Evolutionary conservation across 2,329 filamentous ascomycete genomes (phyloP).

Genomic region (Hypoxylon sp.): DNA sequence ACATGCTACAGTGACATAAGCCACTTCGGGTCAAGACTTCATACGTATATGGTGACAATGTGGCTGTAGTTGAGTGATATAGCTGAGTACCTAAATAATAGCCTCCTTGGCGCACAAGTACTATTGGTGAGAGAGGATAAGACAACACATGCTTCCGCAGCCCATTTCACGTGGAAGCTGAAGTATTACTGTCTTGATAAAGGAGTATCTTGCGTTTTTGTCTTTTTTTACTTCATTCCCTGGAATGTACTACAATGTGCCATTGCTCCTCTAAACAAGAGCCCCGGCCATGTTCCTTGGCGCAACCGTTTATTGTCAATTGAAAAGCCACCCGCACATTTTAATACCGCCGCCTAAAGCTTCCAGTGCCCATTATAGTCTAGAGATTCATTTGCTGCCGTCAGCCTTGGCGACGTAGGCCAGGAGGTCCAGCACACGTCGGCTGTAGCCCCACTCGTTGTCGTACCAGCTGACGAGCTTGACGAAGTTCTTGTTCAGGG

Average conservation of each 20-base stretch:
- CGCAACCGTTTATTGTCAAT: conserved; percentile 7
- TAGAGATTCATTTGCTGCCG: conserved; percentile 56
- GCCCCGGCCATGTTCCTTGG: conserved; percentile 23
- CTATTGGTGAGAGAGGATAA: no score
- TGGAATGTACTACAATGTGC: conserved; percentile 25
- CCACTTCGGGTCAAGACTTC: not conserved
- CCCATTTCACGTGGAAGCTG: not conserved
- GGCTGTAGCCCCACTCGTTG: conserved; percentile 99
- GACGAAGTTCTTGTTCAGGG: conserved; percentile 97
- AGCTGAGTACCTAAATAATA: no score
- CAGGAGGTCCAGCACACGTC: conserved; percentile 86
- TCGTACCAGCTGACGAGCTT: conserved; percentile 99
- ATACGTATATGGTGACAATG: not conserved
- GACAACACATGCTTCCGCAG: not conserved
- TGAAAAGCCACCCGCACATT: conserved; percentile 27
- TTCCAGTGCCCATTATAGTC: conserved; percentile 39
- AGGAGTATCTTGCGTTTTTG: conserved; percentile 14
- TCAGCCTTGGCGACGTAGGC: conserved; percentile 83
- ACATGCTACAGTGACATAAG: not conserved
- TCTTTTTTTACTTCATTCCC: conserved; percentile 25
- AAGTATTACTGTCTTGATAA: not conserved
- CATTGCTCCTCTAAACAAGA: conserved; percentile 15
- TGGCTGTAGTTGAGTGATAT: not conserved
- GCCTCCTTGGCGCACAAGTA: no score
- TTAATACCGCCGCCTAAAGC: conserved; percentile 19